Evolutionary conservation across 345 rosid genomes (phyloP).

Genomic region (Acer saccharum): DNA sequence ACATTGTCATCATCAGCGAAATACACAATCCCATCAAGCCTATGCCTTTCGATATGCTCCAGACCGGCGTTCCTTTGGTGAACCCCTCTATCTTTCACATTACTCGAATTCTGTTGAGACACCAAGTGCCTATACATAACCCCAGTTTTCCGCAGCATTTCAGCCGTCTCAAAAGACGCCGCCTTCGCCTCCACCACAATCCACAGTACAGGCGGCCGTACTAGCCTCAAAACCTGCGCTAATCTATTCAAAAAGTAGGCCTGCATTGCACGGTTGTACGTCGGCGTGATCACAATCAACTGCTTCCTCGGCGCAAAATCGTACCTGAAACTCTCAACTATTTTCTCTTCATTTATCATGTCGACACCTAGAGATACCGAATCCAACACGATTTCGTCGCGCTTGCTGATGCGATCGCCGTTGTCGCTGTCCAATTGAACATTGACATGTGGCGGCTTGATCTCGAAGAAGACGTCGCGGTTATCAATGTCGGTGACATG

Average conservation of each 20-base stretch:
- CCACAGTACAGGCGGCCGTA: constrained; percentile 83
- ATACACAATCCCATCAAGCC: constrained; percentile 81
- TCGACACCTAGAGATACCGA: constrained; percentile 37
- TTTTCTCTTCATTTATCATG: neutral
- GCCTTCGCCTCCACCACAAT: constrained; percentile 77
- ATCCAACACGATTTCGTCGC: constrained; percentile 32
- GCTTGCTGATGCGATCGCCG: constrained; percentile 16
- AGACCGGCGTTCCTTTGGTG: constrained; percentile 76
- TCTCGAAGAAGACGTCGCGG: constrained; percentile 65
- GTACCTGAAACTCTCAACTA: constrained; percentile 18
- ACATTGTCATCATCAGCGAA: constrained; percentile 85
- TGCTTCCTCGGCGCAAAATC: constrained; percentile 61
- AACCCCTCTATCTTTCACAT: constrained; percentile 70
- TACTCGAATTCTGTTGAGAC: constrained; percentile 50
- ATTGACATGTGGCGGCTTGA: constrained; percentile 57
- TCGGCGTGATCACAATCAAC: constrained; percentile 81
- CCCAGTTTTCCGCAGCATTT: constrained; percentile 75
- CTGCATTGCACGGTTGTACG: constrained; percentile 78
- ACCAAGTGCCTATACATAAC: constrained; percentile 89
- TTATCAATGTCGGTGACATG: constrained; percentile 40
- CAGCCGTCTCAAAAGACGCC: constrained; percentile 81
- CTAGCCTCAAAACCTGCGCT: constrained; percentile 77
- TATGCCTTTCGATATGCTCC: constrained; percentile 78
- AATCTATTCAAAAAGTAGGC: constrained; percentile 73
- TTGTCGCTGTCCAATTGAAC: constrained; percentile 36